phyloP scores from a whole-genome alignment of 441 rosid genomes.

The Gossypium lobatum region DNA sequence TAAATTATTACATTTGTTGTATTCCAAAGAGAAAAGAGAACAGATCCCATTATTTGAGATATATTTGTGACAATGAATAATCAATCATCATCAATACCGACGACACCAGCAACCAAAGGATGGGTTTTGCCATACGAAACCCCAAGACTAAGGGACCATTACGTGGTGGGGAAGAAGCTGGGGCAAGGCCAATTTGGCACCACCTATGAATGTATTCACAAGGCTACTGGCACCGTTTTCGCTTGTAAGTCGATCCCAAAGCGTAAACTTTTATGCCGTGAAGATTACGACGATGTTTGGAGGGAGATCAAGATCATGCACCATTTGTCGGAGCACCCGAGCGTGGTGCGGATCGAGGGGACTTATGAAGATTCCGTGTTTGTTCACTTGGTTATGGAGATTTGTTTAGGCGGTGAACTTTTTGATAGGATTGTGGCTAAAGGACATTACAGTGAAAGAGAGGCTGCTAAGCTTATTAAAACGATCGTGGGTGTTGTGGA shows the following conservation, averaged over 20 bases:
- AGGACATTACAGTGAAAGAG: conserved; percentile 82
- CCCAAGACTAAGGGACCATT: conserved; percentile 53
- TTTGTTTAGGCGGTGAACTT: conserved; percentile 80
- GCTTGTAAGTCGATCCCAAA: conserved; percentile 89
- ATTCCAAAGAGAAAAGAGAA: background rate
- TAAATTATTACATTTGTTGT: too few relatives aligned
- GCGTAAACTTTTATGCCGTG: conserved; percentile 51
- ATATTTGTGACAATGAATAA: conserved; percentile 7
- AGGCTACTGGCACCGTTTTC: conserved; percentile 33
- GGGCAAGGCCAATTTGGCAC: conserved; percentile 91
- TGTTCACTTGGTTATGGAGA: conserved; percentile 85
- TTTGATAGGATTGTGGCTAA: conserved; percentile 70
- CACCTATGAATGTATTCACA: conserved; percentile 62
- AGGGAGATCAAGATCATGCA: conserved; percentile 83
- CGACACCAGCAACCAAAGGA: conserved; percentile 27
- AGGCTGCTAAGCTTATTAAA: conserved; percentile 67
- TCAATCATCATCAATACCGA: conserved; percentile 8
- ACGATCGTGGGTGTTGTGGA: conserved; percentile 74
- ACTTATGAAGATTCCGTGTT: conserved; percentile 65
- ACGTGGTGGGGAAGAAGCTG: conserved; percentile 54
- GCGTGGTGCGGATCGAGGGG: conserved; percentile 63
- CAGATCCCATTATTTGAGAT: conserved; percentile 10
- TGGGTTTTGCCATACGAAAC: conserved; percentile 64
- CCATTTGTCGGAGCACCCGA: conserved; percentile 61
- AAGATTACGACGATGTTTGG: conserved; percentile 48